Evolutionary conservation across 1,284 basidiomycete genomes (phyloP), one percentile per base, ranked within the genome.

Genomic region (Ustilago esculenta): DNA sequence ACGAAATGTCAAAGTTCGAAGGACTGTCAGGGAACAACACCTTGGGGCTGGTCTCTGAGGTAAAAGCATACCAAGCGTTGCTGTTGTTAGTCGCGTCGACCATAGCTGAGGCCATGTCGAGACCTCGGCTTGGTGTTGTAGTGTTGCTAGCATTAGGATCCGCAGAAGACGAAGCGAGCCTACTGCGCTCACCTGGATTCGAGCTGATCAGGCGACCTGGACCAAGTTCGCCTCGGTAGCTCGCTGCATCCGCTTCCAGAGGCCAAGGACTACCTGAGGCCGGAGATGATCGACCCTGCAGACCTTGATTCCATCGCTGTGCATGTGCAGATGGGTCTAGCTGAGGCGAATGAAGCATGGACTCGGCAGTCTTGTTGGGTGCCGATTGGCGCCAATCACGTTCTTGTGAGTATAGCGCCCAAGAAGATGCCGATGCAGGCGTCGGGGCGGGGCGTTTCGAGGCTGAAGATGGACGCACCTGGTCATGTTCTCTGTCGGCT

Each of bases 1-100:
- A 70, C 5, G 56, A 64, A 24, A 65, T 65, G 29, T 70, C 67
- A n/a, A 70, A 43, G 21, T 70, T 60, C 14, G 61, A 65, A 17
- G 67, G 67, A 36, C 67, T 70, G 47, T 70, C 54, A 1, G 61
- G 55, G 43, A 69, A 63, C 25, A 69, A 9, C 12, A 42, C 30
- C 25, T 51, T 63, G 1, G 66, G 66, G 25, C 66, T 69, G 9
- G 51, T 49, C 29, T 59, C 55, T 2, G 54, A 55, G 9, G 44
- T 39, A 17, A 61, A 45, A 0, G 36, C 47, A 17, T 63, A 52
- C 66, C 59, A 69, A 15, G 45, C 30, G 41, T 35, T 41, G 39
- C 30, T 41, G 29, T 17, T 35, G 20, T 24, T 41, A 4, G 51
- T 6, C 5, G 43, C 18, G 7, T 69, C 66, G 10, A 36, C 25